These are phyloP conservation scores for Ceratobasidium sp. DNA, from an alignment of 1,284 basidiomycete species.

Conservation along the genomic window DNA sequence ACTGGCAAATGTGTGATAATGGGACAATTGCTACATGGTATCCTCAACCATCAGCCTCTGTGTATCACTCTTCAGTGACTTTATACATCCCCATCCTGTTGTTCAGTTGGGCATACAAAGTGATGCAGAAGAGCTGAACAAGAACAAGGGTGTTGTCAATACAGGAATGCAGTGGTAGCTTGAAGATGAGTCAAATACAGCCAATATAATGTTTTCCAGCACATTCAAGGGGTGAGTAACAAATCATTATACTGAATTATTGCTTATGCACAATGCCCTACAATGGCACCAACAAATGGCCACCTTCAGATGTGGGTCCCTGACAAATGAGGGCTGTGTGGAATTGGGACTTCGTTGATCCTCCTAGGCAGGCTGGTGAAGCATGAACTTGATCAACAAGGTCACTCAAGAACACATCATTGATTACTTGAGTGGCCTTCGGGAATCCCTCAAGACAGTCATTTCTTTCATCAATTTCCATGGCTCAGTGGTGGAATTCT, in stretches of 20 bases:
- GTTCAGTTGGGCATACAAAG: neutral
- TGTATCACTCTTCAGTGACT: neutral
- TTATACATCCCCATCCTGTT: constrained; percentile 12
- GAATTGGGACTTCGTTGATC: neutral
- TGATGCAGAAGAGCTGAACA: neutral
- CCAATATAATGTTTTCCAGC: constrained; percentile 10
- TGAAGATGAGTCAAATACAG: constrained; percentile 10
- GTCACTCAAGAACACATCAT: neutral
- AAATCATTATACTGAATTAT: neutral
- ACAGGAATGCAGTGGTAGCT: neutral
- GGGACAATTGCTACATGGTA: neutral
- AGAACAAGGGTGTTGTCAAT: neutral
- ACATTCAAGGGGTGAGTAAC: neutral
- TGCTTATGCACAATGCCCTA: neutral
- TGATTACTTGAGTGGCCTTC: constrained; percentile 5
- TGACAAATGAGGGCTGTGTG: constrained; percentile 3
- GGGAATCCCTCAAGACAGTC: constrained; percentile 8
- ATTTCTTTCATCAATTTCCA: neutral
- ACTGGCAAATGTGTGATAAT: neutral
- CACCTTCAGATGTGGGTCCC: neutral
- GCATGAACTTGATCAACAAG: neutral
- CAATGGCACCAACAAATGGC: neutral
- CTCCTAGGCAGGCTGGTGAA: neutral
- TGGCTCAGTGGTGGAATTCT: neutral
- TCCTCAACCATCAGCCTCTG: neutral